Evolutionary conservation across 2,329 filamentous ascomycete genomes (phyloP).

Genomic region (Colletotrichum musicola): DNA sequence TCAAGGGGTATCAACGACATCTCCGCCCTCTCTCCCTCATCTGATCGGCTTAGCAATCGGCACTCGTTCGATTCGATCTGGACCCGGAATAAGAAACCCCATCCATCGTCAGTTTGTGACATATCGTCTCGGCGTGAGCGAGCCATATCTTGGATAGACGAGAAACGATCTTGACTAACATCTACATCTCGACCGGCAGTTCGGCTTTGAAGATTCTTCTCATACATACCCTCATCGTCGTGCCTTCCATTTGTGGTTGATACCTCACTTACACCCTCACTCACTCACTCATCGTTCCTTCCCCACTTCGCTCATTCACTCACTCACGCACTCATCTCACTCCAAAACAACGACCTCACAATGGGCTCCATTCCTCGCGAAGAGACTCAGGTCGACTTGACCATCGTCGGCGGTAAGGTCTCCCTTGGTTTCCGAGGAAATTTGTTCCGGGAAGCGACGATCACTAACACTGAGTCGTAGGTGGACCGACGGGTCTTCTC

Average conservation of each 20-base stretch:
- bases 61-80: conserved; percentile 11
- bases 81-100: neutral
- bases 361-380: conserved; percentile 38
- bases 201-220: too few relatives aligned
- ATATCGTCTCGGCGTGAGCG: too few relatives aligned
- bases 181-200: neutral
- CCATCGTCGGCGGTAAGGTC: conserved; percentile 52
- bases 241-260: neutral
- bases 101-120: too few relatives aligned
- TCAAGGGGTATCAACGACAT: conserved; percentile 2
- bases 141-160: conserved; percentile 10
- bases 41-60: conserved; percentile 26
- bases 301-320: neutral
- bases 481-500: conserved; percentile 60
- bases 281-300: neutral
- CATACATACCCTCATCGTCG: too few relatives aligned
- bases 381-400: conserved; percentile 47
- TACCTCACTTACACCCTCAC: neutral
- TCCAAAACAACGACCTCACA: neutral
- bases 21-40: neutral
- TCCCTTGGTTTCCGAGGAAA: neutral
- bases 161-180: neutral
- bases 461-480: conserved; percentile 40
- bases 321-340: neutral
- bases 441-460: conserved; percentile 15